Evolutionary conservation across 2,329 filamentous ascomycete species (phyloP).

Genomic region (Myotisia sp.): DNA sequence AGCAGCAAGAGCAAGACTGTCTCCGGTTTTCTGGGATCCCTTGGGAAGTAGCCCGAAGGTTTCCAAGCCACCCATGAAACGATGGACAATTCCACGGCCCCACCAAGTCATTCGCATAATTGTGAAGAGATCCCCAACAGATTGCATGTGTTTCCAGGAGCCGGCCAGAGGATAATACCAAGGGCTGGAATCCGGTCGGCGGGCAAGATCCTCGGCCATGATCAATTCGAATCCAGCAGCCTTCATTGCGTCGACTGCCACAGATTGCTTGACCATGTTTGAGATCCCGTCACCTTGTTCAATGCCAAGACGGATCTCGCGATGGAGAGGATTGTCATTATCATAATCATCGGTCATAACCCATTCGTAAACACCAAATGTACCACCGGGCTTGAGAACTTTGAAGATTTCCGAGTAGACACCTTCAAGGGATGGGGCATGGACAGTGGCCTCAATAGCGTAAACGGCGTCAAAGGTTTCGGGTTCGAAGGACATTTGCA

Average conservation of each 20-base stretch:
- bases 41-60: conserved; percentile 57
- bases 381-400: conserved; percentile 86
- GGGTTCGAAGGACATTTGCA: conserved; percentile 94
- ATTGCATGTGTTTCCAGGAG: conserved; percentile 68
- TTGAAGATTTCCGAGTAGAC: conserved; percentile 92
- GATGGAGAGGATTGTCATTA: conserved; percentile 72
- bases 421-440: conserved; percentile 77
- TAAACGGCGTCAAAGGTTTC: conserved; percentile 91
- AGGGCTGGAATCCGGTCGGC: conserved; percentile 57
- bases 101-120: conserved; percentile 79
- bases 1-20: conserved; percentile 66
- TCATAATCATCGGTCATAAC: conserved; percentile 95
- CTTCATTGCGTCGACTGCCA: conserved; percentile 70
- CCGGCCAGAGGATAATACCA: conserved; percentile 93
- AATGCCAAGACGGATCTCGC: conserved; percentile 81
- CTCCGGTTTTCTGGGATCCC: conserved; percentile 88
- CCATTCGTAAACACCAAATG: conserved; percentile 98
- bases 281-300: conserved; percentile 93
- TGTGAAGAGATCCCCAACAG: conserved; percentile 64
- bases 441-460: conserved; percentile 91
- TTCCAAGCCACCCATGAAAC: conserved; percentile 64
- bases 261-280: conserved; percentile 84
- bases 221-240: conserved; percentile 74
- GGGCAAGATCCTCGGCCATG: conserved; percentile 73
- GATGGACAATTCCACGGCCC: conserved; percentile 62